Base-by-base conservation (phyloP, 768 basidiomycete genomes). In the Termitomyces sp. region DNA sequence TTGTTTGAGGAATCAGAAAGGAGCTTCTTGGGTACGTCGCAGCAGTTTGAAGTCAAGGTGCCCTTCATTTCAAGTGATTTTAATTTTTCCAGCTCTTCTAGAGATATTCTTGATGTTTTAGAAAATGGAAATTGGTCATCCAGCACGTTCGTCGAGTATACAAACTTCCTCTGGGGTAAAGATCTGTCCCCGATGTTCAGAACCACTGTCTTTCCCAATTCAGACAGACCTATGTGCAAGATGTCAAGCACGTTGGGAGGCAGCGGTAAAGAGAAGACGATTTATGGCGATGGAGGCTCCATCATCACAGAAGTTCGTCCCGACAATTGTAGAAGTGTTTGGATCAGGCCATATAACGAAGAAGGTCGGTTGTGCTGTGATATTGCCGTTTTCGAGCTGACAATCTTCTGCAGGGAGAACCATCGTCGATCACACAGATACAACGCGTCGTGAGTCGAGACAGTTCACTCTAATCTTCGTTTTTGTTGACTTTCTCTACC, bases 101-200 rank as follows among this genome's bases (percentile, higher is more conserved):
- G n/a, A 27, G 41, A 39, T 25, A 43, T 34, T 41, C 46, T 59
- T 51, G 6, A 55, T 45, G 48, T 43, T 55, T 32, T 59, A 54
- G 41, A 44, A 5, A 25, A 60, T 60, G 55, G 59, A 56, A 28
- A 37, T 56, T 9, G 42, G 12, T 28, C 16, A 27, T 43, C 41
- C 51, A 49, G 39, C 41, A 27, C 19, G 25, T 42, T 28, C 11
- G 1, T 42, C 23, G 21, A 27, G 23, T 6, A 41, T 48, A 28
- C 8, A 11, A 25, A 49, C 21, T 16, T 8, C 45, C 12, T 39
- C 21, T 12, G 43, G 37, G 14, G 19, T 14, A 5, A 35, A 16
- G 9, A 37, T 35, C 28, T 61, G 59, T 28, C 3, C 23, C 16
- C 41, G 44, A 48, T 61, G 60, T 47, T 52, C 40, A 27, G 28